phyloP scores from a whole-genome alignment of 176 grass and related monocot genomes.

The Bonia amplexicaulis region DNA sequence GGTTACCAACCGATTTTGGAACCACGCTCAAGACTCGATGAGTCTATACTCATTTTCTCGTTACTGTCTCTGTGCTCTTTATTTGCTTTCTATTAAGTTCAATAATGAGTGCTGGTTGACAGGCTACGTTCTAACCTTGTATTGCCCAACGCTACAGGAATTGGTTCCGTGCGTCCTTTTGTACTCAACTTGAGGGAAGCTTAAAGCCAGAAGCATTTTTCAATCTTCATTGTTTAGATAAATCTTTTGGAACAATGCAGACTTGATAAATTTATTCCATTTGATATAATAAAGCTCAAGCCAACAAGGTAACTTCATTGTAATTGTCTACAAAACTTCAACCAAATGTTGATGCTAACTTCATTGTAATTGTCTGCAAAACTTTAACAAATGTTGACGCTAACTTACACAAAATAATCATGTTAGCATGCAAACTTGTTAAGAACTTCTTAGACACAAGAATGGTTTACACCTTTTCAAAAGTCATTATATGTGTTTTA shows the following conservation, averaged over 20 bases:
- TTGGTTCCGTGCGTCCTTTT: background rate
- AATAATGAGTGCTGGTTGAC: background rate
- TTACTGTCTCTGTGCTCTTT: background rate
- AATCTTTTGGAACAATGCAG: background rate
- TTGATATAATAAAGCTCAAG: background rate
- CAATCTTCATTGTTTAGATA: background rate
- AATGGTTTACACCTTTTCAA: background rate
- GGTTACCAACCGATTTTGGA: too few species aligned
- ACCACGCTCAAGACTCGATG: too few species aligned
- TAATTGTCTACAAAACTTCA: background rate
- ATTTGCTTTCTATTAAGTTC: constrained; percentile 3
- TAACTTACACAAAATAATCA: constrained; percentile 10
- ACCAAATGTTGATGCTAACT: background rate
- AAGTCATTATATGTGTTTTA: background rate
- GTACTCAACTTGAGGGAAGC: background rate
- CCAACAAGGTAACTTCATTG: background rate
- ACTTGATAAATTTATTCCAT: background rate
- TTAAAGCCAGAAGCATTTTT: constrained; percentile 10
- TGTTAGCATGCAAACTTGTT: background rate
- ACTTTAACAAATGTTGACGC: too few species aligned
- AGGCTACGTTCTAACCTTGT: constrained; percentile 7
- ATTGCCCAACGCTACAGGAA: background rate
- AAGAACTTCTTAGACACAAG: background rate
- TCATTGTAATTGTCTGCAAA: too few species aligned
- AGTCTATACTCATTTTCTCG: background rate